Conservation (phyloP, 2,329 filamentous ascomycete genomes). For the Fusarium compactum region DNA sequence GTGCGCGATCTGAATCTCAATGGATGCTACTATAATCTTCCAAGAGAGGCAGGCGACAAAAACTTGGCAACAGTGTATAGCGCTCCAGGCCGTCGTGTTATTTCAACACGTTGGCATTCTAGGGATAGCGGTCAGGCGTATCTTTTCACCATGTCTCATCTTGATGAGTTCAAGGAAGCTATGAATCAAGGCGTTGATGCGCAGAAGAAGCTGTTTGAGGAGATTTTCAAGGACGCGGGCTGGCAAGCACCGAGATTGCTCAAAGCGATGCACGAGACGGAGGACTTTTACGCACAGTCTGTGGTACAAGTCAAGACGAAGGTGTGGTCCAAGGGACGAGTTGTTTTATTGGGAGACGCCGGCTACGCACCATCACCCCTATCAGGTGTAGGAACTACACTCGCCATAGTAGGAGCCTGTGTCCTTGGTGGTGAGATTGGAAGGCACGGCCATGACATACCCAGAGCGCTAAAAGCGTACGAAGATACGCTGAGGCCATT, state of each 20-base stretch:
- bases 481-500: constrained; percentile 56
- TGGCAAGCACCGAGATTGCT: constrained; percentile 59
- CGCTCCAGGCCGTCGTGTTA: constrained; percentile 17
- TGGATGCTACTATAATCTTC: constrained; percentile 25
- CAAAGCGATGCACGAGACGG: constrained; percentile 50
- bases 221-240: constrained; percentile 58
- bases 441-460: constrained; percentile 38
- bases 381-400: constrained; percentile 62
- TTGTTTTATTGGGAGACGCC: constrained; percentile 63
- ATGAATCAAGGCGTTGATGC: constrained; percentile 43
- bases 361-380: constrained; percentile 60
- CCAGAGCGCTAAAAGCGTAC: constrained; percentile 54
- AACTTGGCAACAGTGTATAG: constrained; percentile 29
- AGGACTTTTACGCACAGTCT: constrained; percentile 60
- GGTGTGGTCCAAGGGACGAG: constrained; percentile 51
- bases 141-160: constrained; percentile 49
- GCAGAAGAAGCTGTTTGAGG: constrained; percentile 56
- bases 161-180: constrained; percentile 43
- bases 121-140: constrained; percentile 44
- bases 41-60: constrained; percentile 7
- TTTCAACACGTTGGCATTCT: constrained; percentile 34
- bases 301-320: constrained; percentile 58
- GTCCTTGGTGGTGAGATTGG: constrained; percentile 62
- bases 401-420: constrained; percentile 61
- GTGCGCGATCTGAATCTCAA: constrained; percentile 20